Evolutionary conservation across 371 early-diverging fungal genomes (phyloP), one percentile per base, ranked within the genome.

Genomic region (Mucor sp.): DNA sequence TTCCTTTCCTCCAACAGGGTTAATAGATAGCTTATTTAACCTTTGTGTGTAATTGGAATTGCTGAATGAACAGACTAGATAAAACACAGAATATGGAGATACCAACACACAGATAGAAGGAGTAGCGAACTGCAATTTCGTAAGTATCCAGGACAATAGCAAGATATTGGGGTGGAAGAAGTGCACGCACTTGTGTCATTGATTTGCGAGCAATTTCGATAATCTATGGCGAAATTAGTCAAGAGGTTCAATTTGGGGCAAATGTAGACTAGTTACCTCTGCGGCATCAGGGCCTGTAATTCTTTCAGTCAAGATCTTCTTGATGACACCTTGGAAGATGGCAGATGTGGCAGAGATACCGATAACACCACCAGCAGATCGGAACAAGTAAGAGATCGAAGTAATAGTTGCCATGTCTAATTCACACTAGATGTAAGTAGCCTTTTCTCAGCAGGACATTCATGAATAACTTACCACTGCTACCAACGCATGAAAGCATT

Each of bases 381-480:
- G 80, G 71, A 81, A 81, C 4, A 85, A 67, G 60, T 83, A 81
- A n/a, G 80, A 75, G 59, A 85, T 77, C 4, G 83, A 81, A 12
- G 82, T 74, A 15, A 77, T 70, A 3, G 82, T 83, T n/a, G 86
- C 86, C 78, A 84, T 80, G 55, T 85, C 84, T 81, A 50, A 50
- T 44, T 30, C 7, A 33, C 11, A 39, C 44, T 19, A 6, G 17
- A 33, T 27, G 21, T 53, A 3, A 56, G 23, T 4, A 30, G n/a
- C 19, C 7, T 5, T 27, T 1, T 28, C 32, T 6, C 6, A 15
- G 21, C n/a, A 14, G n/a, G 11, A 28, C 28, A 14, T 33, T 8
- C 12, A 30, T 5, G 19, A 8, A 62, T 28, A 30, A 21, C 30
- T n/a, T 21, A 47, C 47, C 74, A 79, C 79, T 53, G 15, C 62